phyloP scores from a whole-genome alignment of 306 rosid genomes.

The Medicago arabica region DNA sequence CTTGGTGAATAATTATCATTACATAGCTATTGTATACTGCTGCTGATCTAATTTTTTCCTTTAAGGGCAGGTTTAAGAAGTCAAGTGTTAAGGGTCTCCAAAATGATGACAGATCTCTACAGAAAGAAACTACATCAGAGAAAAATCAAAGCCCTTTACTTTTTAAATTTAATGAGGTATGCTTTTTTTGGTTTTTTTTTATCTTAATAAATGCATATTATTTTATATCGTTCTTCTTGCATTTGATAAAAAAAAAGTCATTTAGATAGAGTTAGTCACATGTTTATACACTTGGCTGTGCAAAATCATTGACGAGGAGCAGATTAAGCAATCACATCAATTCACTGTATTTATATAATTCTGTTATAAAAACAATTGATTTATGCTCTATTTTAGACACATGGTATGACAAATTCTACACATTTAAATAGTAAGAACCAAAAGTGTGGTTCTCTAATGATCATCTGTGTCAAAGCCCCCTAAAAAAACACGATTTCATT shows the following conservation, averaged over 20 bases:
- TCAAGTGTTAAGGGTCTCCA: constrained; percentile 54
- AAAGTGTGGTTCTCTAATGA: neutral
- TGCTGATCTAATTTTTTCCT: constrained; percentile 37
- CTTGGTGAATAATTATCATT: constrained; percentile 40
- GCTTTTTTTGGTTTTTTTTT: neutral
- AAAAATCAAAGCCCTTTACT: constrained; percentile 70
- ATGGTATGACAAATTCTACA: neutral
- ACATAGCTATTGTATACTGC: constrained; percentile 33
- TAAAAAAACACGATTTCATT: neutral
- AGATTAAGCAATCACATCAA: neutral
- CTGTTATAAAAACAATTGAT: neutral
- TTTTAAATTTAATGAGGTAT: constrained; percentile 90
- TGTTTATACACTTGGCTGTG: neutral
- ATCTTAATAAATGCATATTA: constrained; percentile 10
- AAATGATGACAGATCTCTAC: constrained; percentile 47
- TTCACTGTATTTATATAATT: neutral
- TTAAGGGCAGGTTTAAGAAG: constrained; percentile 70
- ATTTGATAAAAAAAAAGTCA: constrained; percentile 20
- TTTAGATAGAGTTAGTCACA: neutral
- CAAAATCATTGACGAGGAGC: neutral
- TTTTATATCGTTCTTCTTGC: constrained; percentile 23
- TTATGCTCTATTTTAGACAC: neutral
- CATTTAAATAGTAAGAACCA: neutral
- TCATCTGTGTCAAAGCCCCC: neutral
- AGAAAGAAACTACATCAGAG: constrained; percentile 62